Base-by-base conservation (phyloP, 2,329 filamentous ascomycete genomes). In the Fusarium aywerte region DNA sequence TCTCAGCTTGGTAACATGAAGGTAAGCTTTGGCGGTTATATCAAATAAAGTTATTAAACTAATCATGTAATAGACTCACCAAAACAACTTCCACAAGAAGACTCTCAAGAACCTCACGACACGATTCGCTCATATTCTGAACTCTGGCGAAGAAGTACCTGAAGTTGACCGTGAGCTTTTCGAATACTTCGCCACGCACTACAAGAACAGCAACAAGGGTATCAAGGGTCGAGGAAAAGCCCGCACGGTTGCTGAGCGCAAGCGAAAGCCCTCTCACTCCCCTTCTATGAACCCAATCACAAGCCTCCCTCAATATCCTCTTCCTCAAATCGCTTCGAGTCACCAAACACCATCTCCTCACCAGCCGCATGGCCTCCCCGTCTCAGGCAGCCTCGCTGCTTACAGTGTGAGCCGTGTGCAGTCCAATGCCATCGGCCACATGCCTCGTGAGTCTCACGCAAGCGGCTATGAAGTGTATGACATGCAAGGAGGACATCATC, bases 141-240 rank as follows among this genome's bases (percentile, higher is more conserved):
- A 83, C n/a, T 86, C 90, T 35, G 80, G 83, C 7, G 87, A 75
- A 12, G 67, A 76, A 13, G 70, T 94, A n/a, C 82, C 85, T 0
- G 84, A 89, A 35, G 78, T 80, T 7, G 92, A 97, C 73, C 89
- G 87, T 63, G 90, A 93, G 61, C 83, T 97, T 49, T 93, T 91
- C 82, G 87, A 91, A 70, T 97, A 97, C 80, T 96, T 98, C 75
- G 86, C 89, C 5, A 85, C 85, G 1, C 84, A 97, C n/a, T 97
- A 97, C 85, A 97, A 97, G 83, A 96, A 98, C 80, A 94, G 91
- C 80, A 98, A 98, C 85, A 97, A 97, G 79, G 96, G 96, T 2
- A 97, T 98, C 83, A 98, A 97, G 80, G 96, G 96, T 12, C 89
- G 96, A 43, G 96, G 96, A 40, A 96, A 95, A 76, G 92, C 94